Base-by-base conservation (phyloP, 2,329 filamentous ascomycete species). In the Ploettnerulaceae sp. region DNA sequence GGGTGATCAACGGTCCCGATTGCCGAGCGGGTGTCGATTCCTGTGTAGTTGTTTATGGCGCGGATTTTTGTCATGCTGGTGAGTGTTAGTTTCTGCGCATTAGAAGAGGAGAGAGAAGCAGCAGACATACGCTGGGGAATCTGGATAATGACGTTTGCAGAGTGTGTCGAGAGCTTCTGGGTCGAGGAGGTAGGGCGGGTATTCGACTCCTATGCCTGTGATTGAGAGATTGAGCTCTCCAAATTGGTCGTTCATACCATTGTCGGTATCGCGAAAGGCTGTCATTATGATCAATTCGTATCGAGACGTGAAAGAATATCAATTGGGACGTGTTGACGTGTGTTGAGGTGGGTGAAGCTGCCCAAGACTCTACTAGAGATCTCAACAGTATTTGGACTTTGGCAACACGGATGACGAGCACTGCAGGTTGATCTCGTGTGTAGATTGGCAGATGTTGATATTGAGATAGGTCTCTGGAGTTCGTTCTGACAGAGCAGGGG, bases 31-130 rank as follows among this genome's bases (percentile, higher is more conserved):
- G 70, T 67, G 41, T 82, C 79, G 49, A 83, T 83, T 49, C 81
- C 81, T 1, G 81, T 84, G 56, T 72, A 82, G 46, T 72, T 70
- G 65, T 83, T 84, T 61, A 84, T 82, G 12, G 71, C 68, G 45
- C 80, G 71, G 20, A 84, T 73, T 60, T 83, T 83, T 51, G 70
- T 69, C 74, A 84, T 79, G 25, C 78, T 83, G 53, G 31, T 31
- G 29, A 9, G 17, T 31, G 44, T 52, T 33, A 54, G 35, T 18
- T 22, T 21, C 7, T 31, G 29, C n/a, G 15, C 5, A 9, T 25
- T 21, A 7, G 17, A 12, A 8, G 3, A 18, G 7, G 28, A 35
- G 34, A 12, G 8, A 3, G 14, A 33, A 15, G 29, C 8, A 9
- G 14, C 14, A 12, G 12, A 68, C 77, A 63, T 68, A 81, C 79